phyloP scores from a whole-genome alignment of 768 basidiomycete genomes.

The Calocera viscosa region DNA sequence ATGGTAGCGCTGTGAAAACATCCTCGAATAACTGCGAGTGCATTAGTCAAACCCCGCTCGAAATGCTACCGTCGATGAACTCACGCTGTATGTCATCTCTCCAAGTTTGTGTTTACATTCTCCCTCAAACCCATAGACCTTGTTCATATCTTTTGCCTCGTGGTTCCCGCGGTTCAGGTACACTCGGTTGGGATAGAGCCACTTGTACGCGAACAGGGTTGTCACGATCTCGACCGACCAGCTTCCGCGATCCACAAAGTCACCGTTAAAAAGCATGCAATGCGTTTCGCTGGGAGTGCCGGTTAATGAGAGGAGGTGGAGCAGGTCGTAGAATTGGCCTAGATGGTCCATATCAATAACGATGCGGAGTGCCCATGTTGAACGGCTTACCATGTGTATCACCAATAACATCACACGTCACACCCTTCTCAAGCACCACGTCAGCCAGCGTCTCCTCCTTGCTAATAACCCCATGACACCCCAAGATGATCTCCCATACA shows the following conservation, averaged over 20 bases:
- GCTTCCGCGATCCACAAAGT: slow-evolving; percentile 94
- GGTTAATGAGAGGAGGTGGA: slow-evolving; percentile 76
- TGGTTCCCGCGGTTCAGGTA: slow-evolving; percentile 96
- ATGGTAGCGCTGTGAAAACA: slow-evolving; percentile 87
- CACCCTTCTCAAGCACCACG: slow-evolving; percentile 57
- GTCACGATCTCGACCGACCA: slow-evolving; percentile 91
- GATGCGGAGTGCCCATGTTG: too few relatives aligned
- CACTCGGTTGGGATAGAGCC: slow-evolving; percentile 83
- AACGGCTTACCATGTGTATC: slow-evolving; percentile 69
- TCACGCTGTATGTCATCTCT: slow-evolving; percentile 83
- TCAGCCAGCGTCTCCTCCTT: slow-evolving; percentile 74
- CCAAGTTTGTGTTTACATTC: slow-evolving; percentile 96
- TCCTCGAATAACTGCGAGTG: slow-evolving; percentile 68
- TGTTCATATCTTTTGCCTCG: slow-evolving; percentile 95
- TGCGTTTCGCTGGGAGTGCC: slow-evolving; percentile 78
- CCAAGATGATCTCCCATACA: slow-evolving; percentile 91
- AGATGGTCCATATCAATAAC: slow-evolving; percentile 10
- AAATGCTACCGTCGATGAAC: slow-evolving; percentile 8
- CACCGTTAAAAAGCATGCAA: slow-evolving; percentile 80
- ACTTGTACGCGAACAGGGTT: slow-evolving; percentile 90
- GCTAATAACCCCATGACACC: slow-evolving; percentile 60
- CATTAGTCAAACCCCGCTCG: not conserved
- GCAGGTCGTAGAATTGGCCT: slow-evolving; percentile 93
- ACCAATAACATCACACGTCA: slow-evolving; percentile 86
- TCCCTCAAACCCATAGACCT: slow-evolving; percentile 80